phyloP scores from a whole-genome alignment of 495 filamentous ascomycete genomes.

The Neurospora sublineolata region DNA sequence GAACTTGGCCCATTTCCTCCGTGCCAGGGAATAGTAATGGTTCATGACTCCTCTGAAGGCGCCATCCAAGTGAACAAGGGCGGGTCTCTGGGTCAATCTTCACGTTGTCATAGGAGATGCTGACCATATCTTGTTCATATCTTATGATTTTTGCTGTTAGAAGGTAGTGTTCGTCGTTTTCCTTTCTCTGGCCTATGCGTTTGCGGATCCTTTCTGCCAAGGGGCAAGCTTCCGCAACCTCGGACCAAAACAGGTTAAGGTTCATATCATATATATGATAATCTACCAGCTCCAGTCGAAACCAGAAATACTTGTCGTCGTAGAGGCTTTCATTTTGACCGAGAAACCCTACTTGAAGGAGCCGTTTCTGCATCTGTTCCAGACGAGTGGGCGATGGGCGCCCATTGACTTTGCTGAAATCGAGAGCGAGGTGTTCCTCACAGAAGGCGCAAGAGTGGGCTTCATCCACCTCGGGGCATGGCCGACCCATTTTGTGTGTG shows the following conservation, averaged over 20 bases:
- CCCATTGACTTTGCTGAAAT: not conserved
- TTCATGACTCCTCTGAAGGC: too few relatives aligned
- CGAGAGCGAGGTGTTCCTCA: not conserved
- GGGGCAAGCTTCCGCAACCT: not conserved
- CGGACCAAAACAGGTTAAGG: not conserved
- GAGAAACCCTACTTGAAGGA: not conserved
- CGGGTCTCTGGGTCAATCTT: not conserved
- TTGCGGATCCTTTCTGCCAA: not conserved
- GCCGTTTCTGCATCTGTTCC: not conserved
- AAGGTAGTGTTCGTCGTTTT: not conserved
- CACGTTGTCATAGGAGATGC: not conserved
- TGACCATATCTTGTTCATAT: not conserved
- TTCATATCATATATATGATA: not conserved
- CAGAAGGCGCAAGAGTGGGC: not conserved
- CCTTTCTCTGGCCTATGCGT: not conserved
- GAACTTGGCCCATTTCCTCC: not conserved
- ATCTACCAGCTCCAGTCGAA: not conserved
- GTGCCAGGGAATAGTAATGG: too few relatives aligned
- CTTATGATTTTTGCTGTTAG: not conserved
- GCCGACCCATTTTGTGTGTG: not conserved
- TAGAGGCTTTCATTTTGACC: not conserved
- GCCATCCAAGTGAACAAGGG: too few relatives aligned
- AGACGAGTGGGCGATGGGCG: not conserved
- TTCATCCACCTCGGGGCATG: not conserved
- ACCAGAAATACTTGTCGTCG: not conserved